Evolutionary conservation across 495 filamentous ascomycete species (phyloP).

Genomic region (Neurospora sp.): DNA sequence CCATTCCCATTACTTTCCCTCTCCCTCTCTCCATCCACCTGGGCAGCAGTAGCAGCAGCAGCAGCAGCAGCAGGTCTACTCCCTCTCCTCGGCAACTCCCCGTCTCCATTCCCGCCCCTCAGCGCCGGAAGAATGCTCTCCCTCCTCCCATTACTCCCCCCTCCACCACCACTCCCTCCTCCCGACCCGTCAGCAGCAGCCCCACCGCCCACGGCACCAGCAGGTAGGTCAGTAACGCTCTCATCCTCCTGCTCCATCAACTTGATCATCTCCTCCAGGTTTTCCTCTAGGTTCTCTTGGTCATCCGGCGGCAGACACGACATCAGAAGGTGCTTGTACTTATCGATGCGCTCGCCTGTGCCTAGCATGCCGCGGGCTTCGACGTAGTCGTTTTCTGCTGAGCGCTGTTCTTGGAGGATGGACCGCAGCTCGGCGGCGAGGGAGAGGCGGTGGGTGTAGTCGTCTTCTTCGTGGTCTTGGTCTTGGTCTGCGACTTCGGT

Average conservation of each 20-base stretch:
- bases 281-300: conserved; percentile 35
- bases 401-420: conserved; percentile 27
- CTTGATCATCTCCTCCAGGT: conserved; percentile 37
- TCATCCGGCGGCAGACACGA: conserved; percentile 36
- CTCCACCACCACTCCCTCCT: neutral
- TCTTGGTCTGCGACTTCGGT: neutral
- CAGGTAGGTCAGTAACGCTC: neutral
- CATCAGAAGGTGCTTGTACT: conserved; percentile 35
- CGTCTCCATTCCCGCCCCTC: neutral
- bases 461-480: conserved; percentile 7
- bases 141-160: neutral
- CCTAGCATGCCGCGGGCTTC: conserved; percentile 34
- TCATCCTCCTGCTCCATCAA: conserved; percentile 41
- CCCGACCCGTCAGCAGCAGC: neutral
- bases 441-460: conserved; percentile 24
- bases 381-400: conserved; percentile 35
- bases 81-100: neutral
- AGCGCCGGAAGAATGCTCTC: neutral
- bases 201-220: neutral
- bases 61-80: neutral
- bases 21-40: neutral
- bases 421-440: conserved; percentile 30
- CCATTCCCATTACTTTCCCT: neutral
- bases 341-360: conserved; percentile 38
- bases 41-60: neutral